phyloP scores from a whole-genome alignment of 2,329 filamentous ascomycete genomes.

The Setomelanomma holmii region DNA sequence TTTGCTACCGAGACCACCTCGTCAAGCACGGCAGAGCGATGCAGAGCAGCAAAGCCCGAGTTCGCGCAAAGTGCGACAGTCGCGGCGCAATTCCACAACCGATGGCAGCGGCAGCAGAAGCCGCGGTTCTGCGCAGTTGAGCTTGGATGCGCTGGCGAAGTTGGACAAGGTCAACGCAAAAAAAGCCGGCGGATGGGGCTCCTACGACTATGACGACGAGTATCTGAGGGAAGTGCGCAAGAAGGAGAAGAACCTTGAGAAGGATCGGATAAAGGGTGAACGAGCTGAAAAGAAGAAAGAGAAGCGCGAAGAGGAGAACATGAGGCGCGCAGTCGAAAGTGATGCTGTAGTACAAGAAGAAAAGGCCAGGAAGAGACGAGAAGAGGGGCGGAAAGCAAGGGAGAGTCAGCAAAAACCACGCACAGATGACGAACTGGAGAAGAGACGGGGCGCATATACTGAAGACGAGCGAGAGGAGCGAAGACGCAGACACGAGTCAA shows the following conservation, averaged over 20 bases:
- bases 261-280: slow-evolving; percentile 42
- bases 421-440: slow-evolving; percentile 32
- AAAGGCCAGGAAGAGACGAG: slow-evolving; percentile 33
- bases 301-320: slow-evolving; percentile 45
- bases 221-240: slow-evolving; percentile 47
- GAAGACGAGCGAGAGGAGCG: slow-evolving; percentile 41
- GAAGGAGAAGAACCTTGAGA: slow-evolving; percentile 46
- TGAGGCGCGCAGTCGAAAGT: slow-evolving; percentile 26
- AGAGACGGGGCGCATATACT: slow-evolving; percentile 33
- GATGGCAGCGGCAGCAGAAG: slow-evolving; percentile 41
- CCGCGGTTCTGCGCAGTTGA: slow-evolving; percentile 49
- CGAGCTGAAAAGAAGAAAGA: slow-evolving; percentile 48
- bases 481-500: slow-evolving; percentile 34
- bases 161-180: slow-evolving; percentile 69
- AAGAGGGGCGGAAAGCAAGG: slow-evolving; percentile 41
- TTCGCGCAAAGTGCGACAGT: slow-evolving; percentile 28
- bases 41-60: slow-evolving; percentile 37
- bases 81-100: slow-evolving; percentile 29
- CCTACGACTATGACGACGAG: slow-evolving; percentile 50
- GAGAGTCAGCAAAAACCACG: slow-evolving; percentile 25
- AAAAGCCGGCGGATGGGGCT: slow-evolving; percentile 50
- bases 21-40: slow-evolving; percentile 35
- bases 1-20: slow-evolving; percentile 36
- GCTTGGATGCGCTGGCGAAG: slow-evolving; percentile 68
- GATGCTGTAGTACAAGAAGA: slow-evolving; percentile 32